Evolutionary conservation across 2,329 filamentous ascomycete species (phyloP), one percentile per base, ranked within the genome.

Genomic region (Penicillium vulpinum): DNA sequence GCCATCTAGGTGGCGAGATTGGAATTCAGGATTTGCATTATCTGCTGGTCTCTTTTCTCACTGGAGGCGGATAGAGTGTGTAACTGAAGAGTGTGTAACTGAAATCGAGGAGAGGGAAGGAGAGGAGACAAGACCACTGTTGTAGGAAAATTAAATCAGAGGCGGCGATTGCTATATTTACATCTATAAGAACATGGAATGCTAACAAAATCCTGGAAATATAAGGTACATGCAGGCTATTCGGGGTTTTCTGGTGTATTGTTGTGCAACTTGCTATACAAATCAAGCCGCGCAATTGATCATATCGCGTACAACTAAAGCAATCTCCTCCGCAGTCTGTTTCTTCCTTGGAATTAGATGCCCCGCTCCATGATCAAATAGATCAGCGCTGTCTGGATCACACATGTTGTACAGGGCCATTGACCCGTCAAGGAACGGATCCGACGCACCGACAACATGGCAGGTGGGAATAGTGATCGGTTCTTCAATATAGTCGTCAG

Each of bases 281-380:
- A 35, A 52, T 48, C 13, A 43, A 15, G 38, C 41, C 11, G 58
- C 46, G 7, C 51, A 60, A 16, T 53, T 39, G 31, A 64, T 61
- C 57, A 62, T 60, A 16, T 62, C 59, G 33, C 57, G 56, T 9
- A 73, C 62, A 24, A 67, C 60, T 10, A 67, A 62, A 8, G 66
- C 64, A 15, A 77, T 65, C 47, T 77, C 74, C 11, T 62, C 61
- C 9, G 75, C 61, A 1, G 71, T 74, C 24, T 68, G 63, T 40
- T 66, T 64, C 43, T 66, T 67, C 15, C 72, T 64, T 7, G 78
- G 77, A 9, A 80, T 63, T 2, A 72, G 72, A 60, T 80, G 78
- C 0, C 78, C 78, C 31, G 75, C 75, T 0, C 73, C 77, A 49
- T 79, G 76, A 46, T 80, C 77, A 33, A 78, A 79, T 5, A 80